Evolutionary conservation across 2,329 filamentous ascomycete genomes (phyloP).

Genomic region (Phoma sp.): DNA sequence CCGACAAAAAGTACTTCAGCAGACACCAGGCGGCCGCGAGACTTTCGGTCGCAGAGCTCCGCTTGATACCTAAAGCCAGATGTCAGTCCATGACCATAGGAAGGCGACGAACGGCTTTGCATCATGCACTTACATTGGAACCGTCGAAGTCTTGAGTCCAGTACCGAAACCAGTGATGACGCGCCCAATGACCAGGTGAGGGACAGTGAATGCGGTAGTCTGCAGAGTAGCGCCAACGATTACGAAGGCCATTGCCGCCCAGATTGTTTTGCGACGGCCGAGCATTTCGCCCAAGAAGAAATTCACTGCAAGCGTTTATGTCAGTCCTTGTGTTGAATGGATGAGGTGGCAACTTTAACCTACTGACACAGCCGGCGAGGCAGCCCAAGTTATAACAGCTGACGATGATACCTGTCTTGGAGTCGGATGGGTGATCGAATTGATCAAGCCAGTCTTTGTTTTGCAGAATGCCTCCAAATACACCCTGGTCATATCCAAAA

Average conservation of each 20-base stretch:
- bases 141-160: constrained; percentile 42
- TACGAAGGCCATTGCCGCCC: constrained; percentile 14
- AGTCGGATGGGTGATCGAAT: constrained; percentile 48
- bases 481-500: constrained; percentile 55
- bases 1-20: constrained; percentile 52
- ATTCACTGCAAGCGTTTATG: not conserved
- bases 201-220: constrained; percentile 33
- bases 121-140: constrained; percentile 37
- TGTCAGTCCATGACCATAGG: no score
- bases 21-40: constrained; percentile 36
- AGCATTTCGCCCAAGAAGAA: not conserved
- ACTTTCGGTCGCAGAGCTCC: constrained; percentile 39
- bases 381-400: constrained; percentile 55
- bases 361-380: constrained; percentile 44
- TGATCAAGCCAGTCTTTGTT: constrained; percentile 53
- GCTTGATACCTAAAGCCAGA: constrained; percentile 42
- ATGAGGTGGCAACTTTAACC: not conserved
- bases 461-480: constrained; percentile 57
- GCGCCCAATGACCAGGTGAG: constrained; percentile 21
- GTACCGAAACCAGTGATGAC: constrained; percentile 19
- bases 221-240: constrained; percentile 46
- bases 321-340: no score
- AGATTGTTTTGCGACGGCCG: constrained; percentile 4
- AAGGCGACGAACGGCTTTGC: no score
- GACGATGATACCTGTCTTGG: constrained; percentile 52